These are phyloP conservation scores for Cajanus cajan DNA, from an alignment of 306 rosid genomes.

Conservation along the genomic window DNA sequence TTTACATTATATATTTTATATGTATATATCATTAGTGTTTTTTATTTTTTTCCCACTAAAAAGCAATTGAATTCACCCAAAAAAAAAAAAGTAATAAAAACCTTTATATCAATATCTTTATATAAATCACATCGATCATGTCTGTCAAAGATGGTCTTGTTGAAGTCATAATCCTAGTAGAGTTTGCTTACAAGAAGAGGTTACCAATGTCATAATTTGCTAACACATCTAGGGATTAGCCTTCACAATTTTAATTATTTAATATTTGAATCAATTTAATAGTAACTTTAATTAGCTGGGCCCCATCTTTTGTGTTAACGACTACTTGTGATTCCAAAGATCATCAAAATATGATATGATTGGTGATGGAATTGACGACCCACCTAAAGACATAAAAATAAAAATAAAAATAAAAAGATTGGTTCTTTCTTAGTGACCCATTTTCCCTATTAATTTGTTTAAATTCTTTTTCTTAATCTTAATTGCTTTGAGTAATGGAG, in stretches of 20 bases:
- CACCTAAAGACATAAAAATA: constrained; percentile 52
- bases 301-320: constrained; percentile 37
- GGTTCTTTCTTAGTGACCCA: constrained; percentile 28
- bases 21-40: not conserved
- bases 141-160: constrained; percentile 24
- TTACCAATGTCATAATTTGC: constrained; percentile 4
- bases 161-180: constrained; percentile 23
- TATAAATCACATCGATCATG: constrained; percentile 8
- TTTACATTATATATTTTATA: not conserved
- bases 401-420: constrained; percentile 17
- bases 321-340: constrained; percentile 85
- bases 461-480: constrained; percentile 4
- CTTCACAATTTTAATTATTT: not conserved
- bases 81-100: not conserved
- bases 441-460: not conserved
- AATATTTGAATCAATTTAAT: not conserved
- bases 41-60: not conserved
- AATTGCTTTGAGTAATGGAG: constrained; percentile 46
- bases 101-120: not conserved
- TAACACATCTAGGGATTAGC: not conserved
- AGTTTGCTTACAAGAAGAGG: constrained; percentile 24
- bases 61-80: not conserved
- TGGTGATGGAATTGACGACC: constrained; percentile 77
- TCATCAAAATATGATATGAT: constrained; percentile 64
- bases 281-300: constrained; percentile 20